These are phyloP conservation scores for Trametes pubescens DNA, from an alignment of 1,284 basidiomycete species.

Conservation along the genomic window DNA sequence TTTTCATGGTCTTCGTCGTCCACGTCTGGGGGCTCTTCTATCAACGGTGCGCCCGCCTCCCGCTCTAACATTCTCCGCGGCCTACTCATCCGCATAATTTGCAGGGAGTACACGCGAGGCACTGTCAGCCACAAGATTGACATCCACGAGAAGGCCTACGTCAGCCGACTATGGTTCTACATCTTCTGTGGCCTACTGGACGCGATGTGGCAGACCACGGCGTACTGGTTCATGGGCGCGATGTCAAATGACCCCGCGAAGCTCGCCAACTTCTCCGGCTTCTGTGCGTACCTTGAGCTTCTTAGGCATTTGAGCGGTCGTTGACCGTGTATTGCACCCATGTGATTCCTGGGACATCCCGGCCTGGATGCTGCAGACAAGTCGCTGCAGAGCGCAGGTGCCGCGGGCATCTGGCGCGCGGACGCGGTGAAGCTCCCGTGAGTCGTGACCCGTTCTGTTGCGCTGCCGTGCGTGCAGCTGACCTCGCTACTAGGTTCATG, in stretches of 20 bases:
- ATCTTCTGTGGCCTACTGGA: constrained; percentile 62
- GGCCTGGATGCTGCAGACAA: constrained; percentile 45
- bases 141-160: constrained; percentile 60
- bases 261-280: constrained; percentile 56
- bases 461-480: constrained; percentile 5
- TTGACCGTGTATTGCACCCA: constrained; percentile 6
- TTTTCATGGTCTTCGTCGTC: constrained; percentile 67
- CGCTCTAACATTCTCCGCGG: not conserved
- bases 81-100: not conserved
- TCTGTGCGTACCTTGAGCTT: constrained; percentile 45
- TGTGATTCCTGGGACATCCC: constrained; percentile 13
- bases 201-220: constrained; percentile 67
- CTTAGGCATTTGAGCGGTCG: not conserved
- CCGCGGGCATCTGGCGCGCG: constrained; percentile 52
- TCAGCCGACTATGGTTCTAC: constrained; percentile 63
- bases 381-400: constrained; percentile 53
- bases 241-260: constrained; percentile 57
- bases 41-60: constrained; percentile 58
- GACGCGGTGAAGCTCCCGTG: constrained; percentile 51
- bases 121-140: constrained; percentile 58
- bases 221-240: constrained; percentile 63
- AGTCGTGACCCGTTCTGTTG: constrained; percentile 25
- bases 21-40: constrained; percentile 78
- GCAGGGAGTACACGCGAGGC: constrained; percentile 67
- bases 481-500: constrained; percentile 45